Evolutionary conservation across 148 eudicot genomes (phyloP), one percentile per base, ranked within the genome.

Genomic region (Rhododendron ferrugineum): DNA sequence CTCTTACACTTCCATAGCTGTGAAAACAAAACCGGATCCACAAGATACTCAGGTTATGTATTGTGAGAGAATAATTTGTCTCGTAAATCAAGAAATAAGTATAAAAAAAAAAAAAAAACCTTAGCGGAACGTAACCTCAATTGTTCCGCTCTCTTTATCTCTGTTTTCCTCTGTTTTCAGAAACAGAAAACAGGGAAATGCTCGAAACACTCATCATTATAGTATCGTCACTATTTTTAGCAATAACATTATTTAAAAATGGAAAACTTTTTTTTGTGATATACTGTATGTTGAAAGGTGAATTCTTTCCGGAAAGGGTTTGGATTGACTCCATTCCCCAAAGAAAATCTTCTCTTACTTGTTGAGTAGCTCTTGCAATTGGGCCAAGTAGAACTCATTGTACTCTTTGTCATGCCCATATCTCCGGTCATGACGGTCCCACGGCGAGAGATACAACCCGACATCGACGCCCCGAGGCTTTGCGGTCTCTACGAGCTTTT

Each of bases 361-460:
- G 85, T 80, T 90, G 60, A 96, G 94, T 44, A 96, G 93, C 90
- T 96, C 99, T 84, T 96, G 97, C 36, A 96, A 89, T 84, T 96
- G 99, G 79, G 95, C 99, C 86, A 95, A 84, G 66, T 96, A 96
- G 87, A 91, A 96, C 84, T 95, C 97, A 87, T 96, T 96, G 82
- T 96, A 96, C 86, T 82, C 87, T 86, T 85, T 70, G 14, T 87
- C 89, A 42, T 84, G 86, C 30, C 99, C 99, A 75, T 96, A 96
- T 86, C 98, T 89, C 81, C 54, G 88, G 82, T 96, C 99, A 89
- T 96, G 99, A 3, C 93, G 88, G 83, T 96, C 99, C 99, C 98
- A 96, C 18, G 99, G 99, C 47, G 99, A 96, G 30, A 96, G 89
- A 77, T 96, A 96, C 85, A 96, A 73, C 4, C 99, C 99, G 0